phyloP scores from a whole-genome alignment of 768 basidiomycete species.

The Ramaria rubella region DNA sequence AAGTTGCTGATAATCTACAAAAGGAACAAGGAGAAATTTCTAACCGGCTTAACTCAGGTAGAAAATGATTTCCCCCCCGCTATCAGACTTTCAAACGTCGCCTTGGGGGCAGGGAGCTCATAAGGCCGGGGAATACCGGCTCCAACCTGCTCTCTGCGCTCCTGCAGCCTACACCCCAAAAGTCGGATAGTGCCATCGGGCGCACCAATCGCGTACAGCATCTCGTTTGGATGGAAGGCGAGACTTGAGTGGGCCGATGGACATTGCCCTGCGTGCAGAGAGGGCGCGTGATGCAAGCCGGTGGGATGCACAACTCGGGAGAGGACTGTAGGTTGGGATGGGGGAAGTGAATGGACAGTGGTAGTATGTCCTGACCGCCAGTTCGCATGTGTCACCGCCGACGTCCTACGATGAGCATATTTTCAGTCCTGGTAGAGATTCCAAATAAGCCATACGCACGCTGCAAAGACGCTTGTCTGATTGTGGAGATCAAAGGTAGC shows the following conservation, averaged over 20 bases:
- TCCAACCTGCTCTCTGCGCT: conserved; percentile 4
- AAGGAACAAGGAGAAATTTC: no score
- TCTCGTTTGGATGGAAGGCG: conserved; percentile 80
- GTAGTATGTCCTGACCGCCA: conserved; percentile 63
- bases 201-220: conserved; percentile 70
- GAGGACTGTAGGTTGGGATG: conserved; percentile 26
- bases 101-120: neutral
- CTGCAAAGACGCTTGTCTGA: conserved; percentile 74
- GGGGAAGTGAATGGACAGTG: conserved; percentile 48
- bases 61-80: no score
- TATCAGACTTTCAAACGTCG: neutral
- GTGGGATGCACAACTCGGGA: conserved; percentile 47
- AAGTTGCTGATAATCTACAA: no score
- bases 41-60: no score
- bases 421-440: neutral
- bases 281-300: conserved; percentile 42
- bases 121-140: conserved; percentile 5
- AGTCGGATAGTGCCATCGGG: conserved; percentile 50
- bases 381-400: conserved; percentile 49
- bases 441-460: conserved; percentile 35
- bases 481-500: conserved; percentile 85
- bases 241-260: conserved; percentile 57
- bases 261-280: conserved; percentile 49
- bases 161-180: conserved; percentile 12
- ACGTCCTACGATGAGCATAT: conserved; percentile 35